A percentile compares a stretch with the other conserved stretches of the same genome.
Evolutionary conservation across 768 basidiomycete species (phyloP).

Genomic region (Rhodotorula kratochvilovae): DNA sequence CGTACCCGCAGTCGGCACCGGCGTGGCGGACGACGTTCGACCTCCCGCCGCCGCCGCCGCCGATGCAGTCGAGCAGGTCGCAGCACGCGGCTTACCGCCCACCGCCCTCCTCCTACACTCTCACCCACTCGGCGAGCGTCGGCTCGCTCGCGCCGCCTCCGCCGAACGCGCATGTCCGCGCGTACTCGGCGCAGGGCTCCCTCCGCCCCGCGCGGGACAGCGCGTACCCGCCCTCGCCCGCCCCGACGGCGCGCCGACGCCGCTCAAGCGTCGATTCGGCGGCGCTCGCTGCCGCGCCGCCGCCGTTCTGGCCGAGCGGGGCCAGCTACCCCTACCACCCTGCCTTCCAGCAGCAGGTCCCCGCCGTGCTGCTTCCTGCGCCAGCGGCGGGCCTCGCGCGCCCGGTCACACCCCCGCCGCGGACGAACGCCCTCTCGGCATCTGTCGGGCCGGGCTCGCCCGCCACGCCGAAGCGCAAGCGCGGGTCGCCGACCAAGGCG

Average conservation of each 20-base stretch:
- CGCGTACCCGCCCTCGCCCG: neutral
- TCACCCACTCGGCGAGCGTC: neutral
- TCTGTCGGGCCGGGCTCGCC: neutral
- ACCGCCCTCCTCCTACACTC: neutral
- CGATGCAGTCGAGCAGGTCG: neutral
- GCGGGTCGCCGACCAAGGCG: neutral
- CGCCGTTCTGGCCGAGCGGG: neutral
- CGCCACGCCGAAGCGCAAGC: conserved; percentile 14
- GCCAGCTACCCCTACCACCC: neutral
- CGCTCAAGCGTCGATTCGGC: conserved; percentile 1
- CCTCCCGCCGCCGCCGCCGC: neutral
- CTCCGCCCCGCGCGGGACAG: neutral
- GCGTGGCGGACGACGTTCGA: conserved; percentile 26
- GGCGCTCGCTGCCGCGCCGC: neutral
- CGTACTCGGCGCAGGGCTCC: neutral
- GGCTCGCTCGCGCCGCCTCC: neutral
- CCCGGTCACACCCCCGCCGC: neutral
- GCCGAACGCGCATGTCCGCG: neutral
- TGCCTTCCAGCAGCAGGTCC: neutral
- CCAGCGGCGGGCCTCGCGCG: neutral
- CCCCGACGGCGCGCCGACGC: neutral
- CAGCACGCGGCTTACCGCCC: neutral
- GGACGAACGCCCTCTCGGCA: neutral
- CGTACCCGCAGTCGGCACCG: conserved; percentile 26
- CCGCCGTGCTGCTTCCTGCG: neutral